Conservation (phyloP, 495 filamentous ascomycete species). For the Aspergillus nanangensis region DNA sequence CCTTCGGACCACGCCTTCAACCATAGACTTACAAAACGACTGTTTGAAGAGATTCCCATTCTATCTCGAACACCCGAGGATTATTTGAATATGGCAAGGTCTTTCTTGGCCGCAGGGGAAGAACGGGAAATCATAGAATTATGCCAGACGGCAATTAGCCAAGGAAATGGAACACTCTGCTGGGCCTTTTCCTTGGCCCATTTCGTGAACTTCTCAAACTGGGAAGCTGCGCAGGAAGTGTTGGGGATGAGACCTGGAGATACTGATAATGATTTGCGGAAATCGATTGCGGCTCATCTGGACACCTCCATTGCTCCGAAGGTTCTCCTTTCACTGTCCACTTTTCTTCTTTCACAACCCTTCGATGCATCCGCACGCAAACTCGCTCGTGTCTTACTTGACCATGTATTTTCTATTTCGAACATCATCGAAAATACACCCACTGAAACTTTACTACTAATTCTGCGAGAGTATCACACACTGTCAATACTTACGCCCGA, state of each 20-base stretch:
- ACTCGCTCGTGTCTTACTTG: constrained; percentile 21
- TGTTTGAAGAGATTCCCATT: constrained; percentile 36
- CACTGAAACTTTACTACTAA: constrained; percentile 21
- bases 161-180: constrained; percentile 15
- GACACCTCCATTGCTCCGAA: constrained; percentile 7
- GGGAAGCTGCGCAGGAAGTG: constrained; percentile 19
- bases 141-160: constrained; percentile 26
- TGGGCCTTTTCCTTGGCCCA: constrained; percentile 26
- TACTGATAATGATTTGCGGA: constrained; percentile 12
- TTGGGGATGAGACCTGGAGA: constrained; percentile 10
- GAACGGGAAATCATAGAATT: constrained; percentile 16
- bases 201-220: constrained; percentile 31
- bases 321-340: constrained; percentile 13
- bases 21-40: constrained; percentile 29
- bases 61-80: constrained; percentile 27
- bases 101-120: constrained; percentile 17
- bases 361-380: constrained; percentile 1
- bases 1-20: constrained; percentile 28
- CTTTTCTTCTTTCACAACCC: constrained; percentile 7
- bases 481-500: constrained; percentile 15
- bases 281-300: constrained; percentile 4
- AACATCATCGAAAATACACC: constrained; percentile 17
- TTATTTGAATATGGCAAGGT: constrained; percentile 31
- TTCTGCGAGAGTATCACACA: constrained; percentile 20
- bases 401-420: constrained; percentile 14